A percentile compares a stretch with the other conserved stretches of the same genome.
These are phyloP conservation scores for Picea abies DNA, from an alignment of 83 land plant species.

Conservation along the genomic window DNA sequence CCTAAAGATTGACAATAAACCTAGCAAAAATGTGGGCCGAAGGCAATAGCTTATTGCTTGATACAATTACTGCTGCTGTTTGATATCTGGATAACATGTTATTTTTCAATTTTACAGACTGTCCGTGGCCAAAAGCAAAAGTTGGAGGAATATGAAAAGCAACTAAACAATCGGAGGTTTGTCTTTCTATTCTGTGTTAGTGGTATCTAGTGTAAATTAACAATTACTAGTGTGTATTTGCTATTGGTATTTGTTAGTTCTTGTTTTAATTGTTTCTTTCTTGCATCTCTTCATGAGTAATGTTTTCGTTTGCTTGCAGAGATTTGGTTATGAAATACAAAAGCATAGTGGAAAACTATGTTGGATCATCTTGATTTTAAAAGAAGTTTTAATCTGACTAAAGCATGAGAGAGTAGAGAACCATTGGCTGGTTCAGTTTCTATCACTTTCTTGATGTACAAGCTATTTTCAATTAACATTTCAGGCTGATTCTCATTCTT, in stretches of 20 bases:
- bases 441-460: no score
- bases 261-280: background rate
- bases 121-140: constrained; percentile 54
- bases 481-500: no score
- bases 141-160: constrained; percentile 46
- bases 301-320: constrained; percentile 23
- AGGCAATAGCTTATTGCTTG: background rate
- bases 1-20: no score
- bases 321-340: constrained; percentile 46
- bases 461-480: no score
- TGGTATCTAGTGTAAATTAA: background rate
- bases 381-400: background rate
- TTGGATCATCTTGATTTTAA: constrained; percentile 7
- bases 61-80: background rate
- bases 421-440: no score
- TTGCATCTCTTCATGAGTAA: background rate
- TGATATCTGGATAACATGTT: background rate
- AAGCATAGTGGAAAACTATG: constrained; percentile 27
- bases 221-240: background rate
- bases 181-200: background rate
- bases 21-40: background rate
- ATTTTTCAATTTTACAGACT: constrained; percentile 27
- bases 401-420: background rate
- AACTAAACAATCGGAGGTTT: constrained; percentile 48
- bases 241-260: background rate